These are phyloP conservation scores for Meyerozyma guilliermondii DNA, from an alignment of 1,139 yeast genomes.

Conservation along the genomic window DNA sequence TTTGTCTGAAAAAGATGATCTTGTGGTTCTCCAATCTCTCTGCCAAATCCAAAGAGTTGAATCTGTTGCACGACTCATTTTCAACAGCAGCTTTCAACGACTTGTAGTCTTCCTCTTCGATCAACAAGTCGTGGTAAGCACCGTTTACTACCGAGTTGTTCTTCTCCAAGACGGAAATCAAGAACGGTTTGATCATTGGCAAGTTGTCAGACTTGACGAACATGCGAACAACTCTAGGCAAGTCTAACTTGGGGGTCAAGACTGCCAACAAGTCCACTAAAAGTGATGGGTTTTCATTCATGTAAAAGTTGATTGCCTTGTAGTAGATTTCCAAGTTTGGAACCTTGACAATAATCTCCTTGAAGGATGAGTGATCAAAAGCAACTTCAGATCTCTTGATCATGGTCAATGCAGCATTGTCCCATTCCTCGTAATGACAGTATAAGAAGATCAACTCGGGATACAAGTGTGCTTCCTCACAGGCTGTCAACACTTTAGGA, in stretches of 20 bases:
- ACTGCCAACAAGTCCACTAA: slow-evolving; percentile 82
- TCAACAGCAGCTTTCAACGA: slow-evolving; percentile 85
- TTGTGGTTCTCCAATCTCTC: slow-evolving; percentile 90
- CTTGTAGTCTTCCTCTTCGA: slow-evolving; percentile 95
- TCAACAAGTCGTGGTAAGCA: slow-evolving; percentile 91
- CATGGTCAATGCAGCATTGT: slow-evolving; percentile 97
- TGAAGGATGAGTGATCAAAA: slow-evolving; percentile 89
- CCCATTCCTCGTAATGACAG: slow-evolving; percentile 99
- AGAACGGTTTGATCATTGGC: slow-evolving; percentile 92
- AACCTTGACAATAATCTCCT: slow-evolving; percentile 91
- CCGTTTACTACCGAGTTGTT: slow-evolving; percentile 88
- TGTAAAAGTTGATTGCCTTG: slow-evolving; percentile 93
- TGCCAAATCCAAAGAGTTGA: slow-evolving; percentile 89
- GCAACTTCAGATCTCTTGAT: slow-evolving; percentile 92
- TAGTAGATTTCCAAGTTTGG: slow-evolving; percentile 95
- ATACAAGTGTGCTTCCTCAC: slow-evolving; percentile 93
- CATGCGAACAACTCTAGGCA: slow-evolving; percentile 91
- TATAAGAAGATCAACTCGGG: slow-evolving; percentile 93
- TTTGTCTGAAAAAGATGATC: slow-evolving; percentile 87
- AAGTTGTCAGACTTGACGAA: slow-evolving; percentile 93
- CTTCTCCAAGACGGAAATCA: slow-evolving; percentile 85
- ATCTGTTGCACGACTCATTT: slow-evolving; percentile 72
- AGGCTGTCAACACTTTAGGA: slow-evolving; percentile 93
- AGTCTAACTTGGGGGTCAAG: slow-evolving; percentile 86
- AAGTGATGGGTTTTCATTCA: slow-evolving; percentile 87